Base-by-base conservation (phyloP, 495 filamentous ascomycete species). In the Parathielavia hyrcaniae region DNA sequence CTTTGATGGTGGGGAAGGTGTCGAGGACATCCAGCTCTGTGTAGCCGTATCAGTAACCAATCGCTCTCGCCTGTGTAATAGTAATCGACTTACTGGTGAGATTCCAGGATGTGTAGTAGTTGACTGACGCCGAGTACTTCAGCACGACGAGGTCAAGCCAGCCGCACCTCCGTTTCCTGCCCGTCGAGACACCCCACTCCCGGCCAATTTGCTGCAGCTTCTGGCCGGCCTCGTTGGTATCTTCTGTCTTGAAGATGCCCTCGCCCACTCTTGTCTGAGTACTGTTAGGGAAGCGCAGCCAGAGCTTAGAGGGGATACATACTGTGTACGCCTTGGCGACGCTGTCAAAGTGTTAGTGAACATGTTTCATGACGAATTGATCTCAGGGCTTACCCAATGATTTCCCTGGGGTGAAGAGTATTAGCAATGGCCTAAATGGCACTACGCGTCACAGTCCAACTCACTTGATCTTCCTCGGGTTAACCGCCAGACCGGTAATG, bases 101-200 rank as follows among this genome's bases (percentile, higher is more conserved):
- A 78, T 96, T 95, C 47, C 95, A 72, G 2, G 77, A 74, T 11
- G 84, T 87, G 74, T 90, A 89, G 74, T 89, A 79, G 76, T 89
- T 88, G 61, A 90, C 76, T 1, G 76, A 72, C 35, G 79, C 74
- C 41, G 82, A 88, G 77, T 91, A 90, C 63, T 88, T 86, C 56
- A 88, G 70, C n/a, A 93, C 77, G n/a, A 91, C 86, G 8, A 96
- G 79, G 67, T 97, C 90, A 40, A 96, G 80, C 90, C 88, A 95
- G 30, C 91, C 91, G 67, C 91, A 96, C 46, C 91, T 82, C 20
- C 91, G 85, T 62, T 75, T 82, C 53, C 91, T 83, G 57, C 91
- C 91, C 22, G 91, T 96, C 38, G 64, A 44, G 86, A 96, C 36
- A 88, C 88, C 58, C 90, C 90, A 69, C 84, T 85, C 73, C 58